Base-by-base conservation (phyloP, 345 rosid genomes). In the Lumnitzera littorea region DNA sequence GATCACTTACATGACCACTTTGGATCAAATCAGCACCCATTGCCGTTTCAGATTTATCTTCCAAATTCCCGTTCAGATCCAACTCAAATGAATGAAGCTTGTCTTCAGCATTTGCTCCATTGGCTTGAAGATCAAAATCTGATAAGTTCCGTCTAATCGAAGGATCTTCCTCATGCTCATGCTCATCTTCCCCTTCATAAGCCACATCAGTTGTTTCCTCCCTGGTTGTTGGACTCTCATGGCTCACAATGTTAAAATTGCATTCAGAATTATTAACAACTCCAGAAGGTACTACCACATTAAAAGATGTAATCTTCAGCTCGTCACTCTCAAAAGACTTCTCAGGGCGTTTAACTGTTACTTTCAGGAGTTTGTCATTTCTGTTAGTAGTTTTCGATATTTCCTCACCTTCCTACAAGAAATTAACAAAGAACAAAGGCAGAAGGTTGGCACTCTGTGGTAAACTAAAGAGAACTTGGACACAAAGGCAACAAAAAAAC, bases 1-100 rank as follows among this genome's bases (percentile, higher is more conserved):
- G 97, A 75, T 94, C 99, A 64, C 97, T 94, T 47, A 83, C 73
- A 73, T 89, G 91, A 5, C 95, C 96, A 57, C 74, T 74, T 67
- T 76, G 77, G 0, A 74, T 53, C 24, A 55, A 36, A 27, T 74
- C 78, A 57, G 52, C 51, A 16, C 54, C 70, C 55, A 65, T 68
- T 56, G 67, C 72, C 7, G 0, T 58, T 67, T 63, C 64, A 25
- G 53, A 61, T 49, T 41, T 61, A 50, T 75, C 50, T 46, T 48
- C 48, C 12, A 13, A 20, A 23, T 64, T 62, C 13, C 62, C 62
- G 60, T 56, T 58, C 50, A 48, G 53, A 49, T 59, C 67, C 58
- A 64, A 47, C 63, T 60, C 51, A 3, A 23, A 24, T 31, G 43
- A 60, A 29, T 50, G 53, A 15, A 36, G 25, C 50, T 51, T 46